These are phyloP conservation scores for Wilcoxina mikolae DNA, from an alignment of 495 filamentous ascomycete genomes.

Conservation along the genomic window DNA sequence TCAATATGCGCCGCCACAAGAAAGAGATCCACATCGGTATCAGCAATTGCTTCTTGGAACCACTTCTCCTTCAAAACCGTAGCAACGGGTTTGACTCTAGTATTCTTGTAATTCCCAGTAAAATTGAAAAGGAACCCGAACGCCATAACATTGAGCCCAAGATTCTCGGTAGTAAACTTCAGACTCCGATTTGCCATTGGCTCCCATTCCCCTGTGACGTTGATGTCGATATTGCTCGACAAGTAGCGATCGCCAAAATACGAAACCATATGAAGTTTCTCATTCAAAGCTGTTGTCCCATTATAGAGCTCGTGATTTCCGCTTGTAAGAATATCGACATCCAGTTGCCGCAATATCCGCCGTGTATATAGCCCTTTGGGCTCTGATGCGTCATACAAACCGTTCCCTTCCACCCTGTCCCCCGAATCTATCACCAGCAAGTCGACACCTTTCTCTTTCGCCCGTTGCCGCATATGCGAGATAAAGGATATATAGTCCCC, in stretches of 20 bases:
- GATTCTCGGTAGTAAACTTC: conserved; percentile 80
- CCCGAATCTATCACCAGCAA: conserved; percentile 85
- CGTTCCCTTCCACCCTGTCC: conserved; percentile 83
- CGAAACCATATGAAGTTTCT: conserved; percentile 63
- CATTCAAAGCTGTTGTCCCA: conserved; percentile 53
- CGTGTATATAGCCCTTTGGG: conserved; percentile 80
- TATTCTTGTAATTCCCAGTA: conserved; percentile 74
- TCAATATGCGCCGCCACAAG: conserved; percentile 78
- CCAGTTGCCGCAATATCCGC: conserved; percentile 67
- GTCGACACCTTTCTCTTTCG: conserved; percentile 64
- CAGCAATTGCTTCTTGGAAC: conserved; percentile 76
- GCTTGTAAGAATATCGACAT: conserved; percentile 70
- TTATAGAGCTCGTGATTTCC: conserved; percentile 93
- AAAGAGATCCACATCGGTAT: conserved; percentile 71
- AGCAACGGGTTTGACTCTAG: conserved; percentile 47
- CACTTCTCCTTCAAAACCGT: conserved; percentile 45
- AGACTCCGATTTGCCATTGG: conserved; percentile 69
- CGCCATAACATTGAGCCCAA: conserved; percentile 65
- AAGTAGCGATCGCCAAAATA: conserved; percentile 60
- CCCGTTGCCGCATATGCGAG: conserved; percentile 58
- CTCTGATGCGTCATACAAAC: conserved; percentile 78
- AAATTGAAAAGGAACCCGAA: conserved; percentile 96
- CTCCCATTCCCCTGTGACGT: conserved; percentile 50
- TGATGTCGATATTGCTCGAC: conserved; percentile 85
- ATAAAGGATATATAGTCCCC: conserved; percentile 95